Evolutionary conservation across 805 yeast species (phyloP), one percentile per base, ranked within the genome.

Genomic region (Brettanomyces naardenensis): DNA sequence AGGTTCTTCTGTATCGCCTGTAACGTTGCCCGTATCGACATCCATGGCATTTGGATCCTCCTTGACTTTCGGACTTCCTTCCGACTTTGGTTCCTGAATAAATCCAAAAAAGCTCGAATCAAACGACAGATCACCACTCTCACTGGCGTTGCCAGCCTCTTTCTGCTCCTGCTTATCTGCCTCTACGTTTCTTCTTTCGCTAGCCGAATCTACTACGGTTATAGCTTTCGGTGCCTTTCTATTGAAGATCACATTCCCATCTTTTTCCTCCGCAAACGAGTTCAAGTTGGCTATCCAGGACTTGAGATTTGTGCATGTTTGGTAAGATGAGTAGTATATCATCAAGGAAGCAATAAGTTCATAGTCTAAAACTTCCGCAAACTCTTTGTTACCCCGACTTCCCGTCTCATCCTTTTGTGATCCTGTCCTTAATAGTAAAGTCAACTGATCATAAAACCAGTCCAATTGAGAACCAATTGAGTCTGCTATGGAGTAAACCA

Each of bases 21-120:
- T 19, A 6, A n/a, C 19, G n/a, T 23, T 33, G 29, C 14, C 18
- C 11, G 14, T 28, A 28, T 27, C 37, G 6, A 18, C 23, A 15
- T 19, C 27, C 18, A 18, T 25, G 19, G 11, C 30, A 28, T 33
- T 30, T 17, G 30, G 28, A 19, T 33, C 36, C 14, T 6, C 19
- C n/a, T 33, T 23, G 19, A 22, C 29, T 9, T 21, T 19, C 33
- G 33, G 33, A 19, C 27, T 20, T 3, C 18, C 32, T 2, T 29
- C 33, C 10, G 30, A 25, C 25, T 49, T 40, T 1, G 60, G 57
- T 13, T 56, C 61, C 31, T 53, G 48, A 9, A 56, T 50, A 35
- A 54, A 53, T 1, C 61, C 61, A 43, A 57, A 54, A 21, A 57
- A 52, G 19, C 48, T 53, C 4, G 51, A 40, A 26, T 57, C 60